A percentile compares a stretch with the other conserved stretches of the same genome.
These are phyloP conservation scores for Pyrus pyrifolia DNA, from an alignment of 306 rosid species.

Conservation along the genomic window DNA sequence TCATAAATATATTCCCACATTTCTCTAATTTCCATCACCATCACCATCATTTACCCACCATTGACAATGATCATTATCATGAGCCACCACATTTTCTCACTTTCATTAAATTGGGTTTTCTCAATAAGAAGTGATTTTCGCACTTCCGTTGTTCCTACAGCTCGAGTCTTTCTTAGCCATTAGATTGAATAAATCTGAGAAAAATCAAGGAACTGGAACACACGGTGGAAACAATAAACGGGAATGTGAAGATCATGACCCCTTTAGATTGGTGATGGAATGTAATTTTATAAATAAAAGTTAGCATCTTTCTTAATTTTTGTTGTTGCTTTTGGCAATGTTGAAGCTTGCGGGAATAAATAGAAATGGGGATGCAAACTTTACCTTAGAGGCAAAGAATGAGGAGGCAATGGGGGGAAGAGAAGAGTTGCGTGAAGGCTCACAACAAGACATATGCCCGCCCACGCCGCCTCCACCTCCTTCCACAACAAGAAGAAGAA, in stretches of 20 bases:
- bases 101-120: conserved; percentile 1
- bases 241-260: background rate
- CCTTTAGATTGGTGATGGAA: background rate
- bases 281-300: background rate
- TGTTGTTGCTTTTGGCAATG: conserved; percentile 7
- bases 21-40: background rate
- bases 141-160: background rate
- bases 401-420: conserved; percentile 33
- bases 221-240: no score
- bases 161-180: no score
- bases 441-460: conserved; percentile 65
- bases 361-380: conserved; percentile 75
- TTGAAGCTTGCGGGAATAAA: conserved; percentile 68
- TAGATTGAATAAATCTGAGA: background rate
- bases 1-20: background rate
- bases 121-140: background rate
- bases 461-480: conserved; percentile 75
- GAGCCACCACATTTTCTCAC: background rate
- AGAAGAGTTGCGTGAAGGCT: conserved; percentile 69
- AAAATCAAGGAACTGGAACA: background rate
- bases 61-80: conserved; percentile 5
- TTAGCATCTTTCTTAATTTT: background rate
- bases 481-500: conserved; percentile 82
- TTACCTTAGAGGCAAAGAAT: conserved; percentile 47
- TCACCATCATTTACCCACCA: conserved; percentile 13